Percentiles rank a stretch among this genome's conserved stretches.
phyloP scores from a whole-genome alignment of 2,329 filamentous ascomycete genomes.

The Arthroderma sp. region DNA sequence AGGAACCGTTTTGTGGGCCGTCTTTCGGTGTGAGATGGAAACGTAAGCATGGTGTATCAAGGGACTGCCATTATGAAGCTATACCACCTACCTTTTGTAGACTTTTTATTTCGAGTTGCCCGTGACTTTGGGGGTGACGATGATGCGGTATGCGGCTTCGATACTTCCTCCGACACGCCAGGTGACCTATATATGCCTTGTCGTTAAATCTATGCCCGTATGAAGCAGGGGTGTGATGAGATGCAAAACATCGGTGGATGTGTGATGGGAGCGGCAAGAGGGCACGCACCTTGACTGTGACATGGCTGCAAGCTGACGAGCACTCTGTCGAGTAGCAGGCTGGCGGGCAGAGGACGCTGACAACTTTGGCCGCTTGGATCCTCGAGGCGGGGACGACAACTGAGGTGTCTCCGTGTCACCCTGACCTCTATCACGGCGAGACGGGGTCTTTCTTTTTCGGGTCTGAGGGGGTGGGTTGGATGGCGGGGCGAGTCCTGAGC shows the following conservation, averaged over 20 bases:
- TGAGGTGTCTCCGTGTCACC: constrained; percentile 9
- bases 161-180: constrained; percentile 43
- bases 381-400: constrained; percentile 34
- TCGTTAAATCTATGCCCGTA: no score
- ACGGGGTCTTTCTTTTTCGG: constrained; percentile 65
- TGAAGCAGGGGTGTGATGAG: no score
- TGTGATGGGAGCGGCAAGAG: constrained; percentile 8
- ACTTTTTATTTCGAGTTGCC: constrained; percentile 59
- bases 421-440: constrained; percentile 33
- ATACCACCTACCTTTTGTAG: constrained; percentile 37
- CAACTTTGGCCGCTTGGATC: constrained; percentile 61
- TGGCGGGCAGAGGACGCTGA: constrained; percentile 36
- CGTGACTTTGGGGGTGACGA: constrained; percentile 60
- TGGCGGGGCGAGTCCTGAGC: constrained; percentile 36
- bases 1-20: constrained; percentile 20
- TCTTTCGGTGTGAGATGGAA: neutral
- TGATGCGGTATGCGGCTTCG: constrained; percentile 36
- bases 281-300: constrained; percentile 32
- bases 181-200: constrained; percentile 9
- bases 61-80: constrained; percentile 2
- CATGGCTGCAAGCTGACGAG: constrained; percentile 29
- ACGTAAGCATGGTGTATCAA: neutral
- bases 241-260: no score
- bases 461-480: constrained; percentile 39
- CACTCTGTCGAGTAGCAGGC: constrained; percentile 30